These are phyloP conservation scores for Trichoderma brevicompactum DNA, from an alignment of 2,329 filamentous ascomycete species.

Conservation along the genomic window DNA sequence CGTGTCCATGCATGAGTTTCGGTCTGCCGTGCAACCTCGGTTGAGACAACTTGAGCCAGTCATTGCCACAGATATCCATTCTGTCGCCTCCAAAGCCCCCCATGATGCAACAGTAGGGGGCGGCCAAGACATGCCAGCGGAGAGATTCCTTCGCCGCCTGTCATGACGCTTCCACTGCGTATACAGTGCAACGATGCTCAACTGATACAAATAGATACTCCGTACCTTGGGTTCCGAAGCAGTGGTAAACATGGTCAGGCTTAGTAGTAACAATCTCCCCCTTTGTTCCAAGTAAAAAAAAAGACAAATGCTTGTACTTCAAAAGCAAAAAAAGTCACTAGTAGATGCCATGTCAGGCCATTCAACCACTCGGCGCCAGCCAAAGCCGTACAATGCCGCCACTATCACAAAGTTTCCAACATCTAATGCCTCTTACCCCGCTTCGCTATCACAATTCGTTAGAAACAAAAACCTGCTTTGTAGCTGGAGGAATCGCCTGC, in stretches of 20 bases:
- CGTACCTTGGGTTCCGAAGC: too few species aligned
- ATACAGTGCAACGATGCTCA: constrained; percentile 1
- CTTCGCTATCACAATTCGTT: background rate
- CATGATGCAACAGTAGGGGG: background rate
- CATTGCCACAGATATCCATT: background rate
- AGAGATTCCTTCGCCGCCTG: constrained; percentile 1
- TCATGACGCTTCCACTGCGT: background rate
- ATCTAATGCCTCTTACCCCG: constrained; percentile 18
- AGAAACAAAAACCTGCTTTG: constrained; percentile 8
- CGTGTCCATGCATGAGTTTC: constrained; percentile 1
- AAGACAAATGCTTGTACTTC: background rate
- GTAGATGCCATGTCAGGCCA: background rate
- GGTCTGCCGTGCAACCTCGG: background rate
- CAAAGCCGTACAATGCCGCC: background rate
- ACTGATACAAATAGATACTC: too few species aligned
- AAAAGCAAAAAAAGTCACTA: constrained; percentile 5
- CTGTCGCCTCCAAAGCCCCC: background rate
- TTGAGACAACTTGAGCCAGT: background rate
- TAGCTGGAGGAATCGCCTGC: constrained; percentile 1
- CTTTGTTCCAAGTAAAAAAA: too few species aligned
- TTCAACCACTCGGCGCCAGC: background rate
- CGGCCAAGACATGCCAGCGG: background rate
- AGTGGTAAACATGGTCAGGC: too few species aligned
- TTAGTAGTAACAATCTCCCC: too few species aligned
- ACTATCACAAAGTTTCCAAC: constrained; percentile 15